Evolutionary conservation across 164 flowering plant genomes (phyloP).

Genomic region (Akebia trifoliata): DNA sequence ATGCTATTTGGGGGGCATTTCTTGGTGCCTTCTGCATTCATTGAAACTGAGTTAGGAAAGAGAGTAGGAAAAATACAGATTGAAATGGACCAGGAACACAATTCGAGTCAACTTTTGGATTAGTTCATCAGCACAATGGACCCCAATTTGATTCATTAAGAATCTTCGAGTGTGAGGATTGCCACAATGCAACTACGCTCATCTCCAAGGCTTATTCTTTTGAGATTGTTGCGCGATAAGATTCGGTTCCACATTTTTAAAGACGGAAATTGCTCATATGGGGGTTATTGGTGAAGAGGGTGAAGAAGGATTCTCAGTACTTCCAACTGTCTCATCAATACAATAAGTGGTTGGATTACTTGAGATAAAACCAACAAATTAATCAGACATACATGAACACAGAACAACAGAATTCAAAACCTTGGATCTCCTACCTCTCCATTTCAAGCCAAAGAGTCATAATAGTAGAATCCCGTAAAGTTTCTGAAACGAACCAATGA

Average conservation of each 20-base stretch:
- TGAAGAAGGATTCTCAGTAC: background rate
- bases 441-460: background rate
- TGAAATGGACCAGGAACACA: constrained; percentile 35
- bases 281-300: constrained; percentile 29
- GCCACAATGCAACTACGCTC: constrained; percentile 33
- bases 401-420: background rate
- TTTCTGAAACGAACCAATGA: background rate
- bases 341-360: background rate
- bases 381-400: constrained; percentile 2
- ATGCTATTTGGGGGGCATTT: constrained; percentile 43
- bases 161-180: constrained; percentile 41
- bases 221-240: constrained; percentile 33
- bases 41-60: constrained; percentile 34
- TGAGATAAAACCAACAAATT: background rate
- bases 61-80: constrained; percentile 29
- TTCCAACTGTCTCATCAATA: too few relatives aligned
- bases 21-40: constrained; percentile 43
- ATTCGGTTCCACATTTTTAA: constrained; percentile 32
- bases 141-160: constrained; percentile 24
- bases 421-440: background rate
- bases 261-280: constrained; percentile 36
- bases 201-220: constrained; percentile 31
- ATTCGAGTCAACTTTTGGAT: constrained; percentile 29
- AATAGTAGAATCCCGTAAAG: background rate
- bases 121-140: constrained; percentile 25